phyloP scores from a whole-genome alignment of 2,329 filamentous ascomycete genomes.

The Colletotrichum viniferum region DNA sequence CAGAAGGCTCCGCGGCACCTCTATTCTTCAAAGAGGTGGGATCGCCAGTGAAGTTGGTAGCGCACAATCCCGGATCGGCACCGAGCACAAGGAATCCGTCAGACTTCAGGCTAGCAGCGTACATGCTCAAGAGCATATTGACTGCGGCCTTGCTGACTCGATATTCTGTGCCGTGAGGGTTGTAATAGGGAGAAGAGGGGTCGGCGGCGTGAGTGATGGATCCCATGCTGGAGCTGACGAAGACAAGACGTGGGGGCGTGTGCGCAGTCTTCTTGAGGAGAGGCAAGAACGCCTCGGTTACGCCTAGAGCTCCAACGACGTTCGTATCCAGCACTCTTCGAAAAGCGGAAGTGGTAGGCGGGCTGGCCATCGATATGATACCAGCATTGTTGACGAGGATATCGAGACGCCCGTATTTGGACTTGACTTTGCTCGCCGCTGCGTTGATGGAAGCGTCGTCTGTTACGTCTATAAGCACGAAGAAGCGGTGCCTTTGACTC shows the following conservation, averaged over 20 bases:
- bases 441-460: slow-evolving; percentile 29
- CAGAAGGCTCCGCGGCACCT: background rate
- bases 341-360: background rate
- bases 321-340: slow-evolving; percentile 29
- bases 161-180: slow-evolving; percentile 27
- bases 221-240: slow-evolving; percentile 39
- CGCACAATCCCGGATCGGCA: background rate
- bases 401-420: slow-evolving; percentile 31
- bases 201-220: slow-evolving; percentile 33
- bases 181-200: slow-evolving; percentile 28
- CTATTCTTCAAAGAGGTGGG: background rate
- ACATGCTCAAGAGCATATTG: slow-evolving; percentile 42
- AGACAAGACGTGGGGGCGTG: slow-evolving; percentile 38
- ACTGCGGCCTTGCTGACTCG: slow-evolving; percentile 45
- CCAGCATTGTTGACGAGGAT: slow-evolving; percentile 40
- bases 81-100: background rate
- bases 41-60: background rate
- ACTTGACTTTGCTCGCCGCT: slow-evolving; percentile 25
- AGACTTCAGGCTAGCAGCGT: slow-evolving; percentile 29
- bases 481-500: slow-evolving; percentile 14
- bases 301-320: slow-evolving; percentile 29
- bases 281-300: slow-evolving; percentile 31
- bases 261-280: slow-evolving; percentile 30
- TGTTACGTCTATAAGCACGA: slow-evolving; percentile 28
- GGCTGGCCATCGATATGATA: slow-evolving; percentile 24